These are phyloP conservation scores for Cocos nucifera DNA, from an alignment of 176 grass and related monocot species.

Conservation along the genomic window DNA sequence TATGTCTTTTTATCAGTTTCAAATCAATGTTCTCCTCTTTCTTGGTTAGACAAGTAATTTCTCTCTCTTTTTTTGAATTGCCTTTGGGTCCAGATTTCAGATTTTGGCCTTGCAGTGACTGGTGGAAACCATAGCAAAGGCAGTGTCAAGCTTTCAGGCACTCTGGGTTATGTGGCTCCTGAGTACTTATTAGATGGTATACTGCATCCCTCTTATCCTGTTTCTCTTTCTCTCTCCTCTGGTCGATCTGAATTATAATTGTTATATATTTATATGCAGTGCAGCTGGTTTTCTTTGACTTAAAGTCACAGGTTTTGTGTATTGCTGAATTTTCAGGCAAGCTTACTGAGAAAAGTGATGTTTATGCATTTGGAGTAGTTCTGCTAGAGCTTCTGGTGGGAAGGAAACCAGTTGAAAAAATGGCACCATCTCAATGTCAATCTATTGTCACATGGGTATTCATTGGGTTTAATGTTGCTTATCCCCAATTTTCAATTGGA, in stretches of 20 bases:
- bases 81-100: constrained; percentile 65
- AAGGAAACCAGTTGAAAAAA: constrained; percentile 86
- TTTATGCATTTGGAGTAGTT: constrained; percentile 90
- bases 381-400: constrained; percentile 91
- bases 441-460: constrained; percentile 95
- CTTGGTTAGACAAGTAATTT: too few relatives aligned
- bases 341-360: constrained; percentile 94
- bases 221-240: not conserved
- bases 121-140: constrained; percentile 54
- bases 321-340: constrained; percentile 47
- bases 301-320: not conserved
- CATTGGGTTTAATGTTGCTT: constrained; percentile 1
- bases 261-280: too few relatives aligned
- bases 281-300: too few relatives aligned
- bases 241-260: too few relatives aligned
- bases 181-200: constrained; percentile 91
- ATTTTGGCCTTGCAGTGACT: constrained; percentile 86
- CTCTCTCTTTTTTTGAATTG: not conserved
- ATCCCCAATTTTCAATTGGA: too few relatives aligned
- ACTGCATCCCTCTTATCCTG: constrained; percentile 1
- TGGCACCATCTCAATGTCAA: constrained; percentile 65
- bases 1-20: too few relatives aligned
- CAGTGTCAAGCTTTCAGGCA: constrained; percentile 76
- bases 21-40: too few relatives aligned
- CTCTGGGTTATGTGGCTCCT: constrained; percentile 91